phyloP scores from a whole-genome alignment of 805 yeast genomes.

The Monosporozyma aquatica region DNA sequence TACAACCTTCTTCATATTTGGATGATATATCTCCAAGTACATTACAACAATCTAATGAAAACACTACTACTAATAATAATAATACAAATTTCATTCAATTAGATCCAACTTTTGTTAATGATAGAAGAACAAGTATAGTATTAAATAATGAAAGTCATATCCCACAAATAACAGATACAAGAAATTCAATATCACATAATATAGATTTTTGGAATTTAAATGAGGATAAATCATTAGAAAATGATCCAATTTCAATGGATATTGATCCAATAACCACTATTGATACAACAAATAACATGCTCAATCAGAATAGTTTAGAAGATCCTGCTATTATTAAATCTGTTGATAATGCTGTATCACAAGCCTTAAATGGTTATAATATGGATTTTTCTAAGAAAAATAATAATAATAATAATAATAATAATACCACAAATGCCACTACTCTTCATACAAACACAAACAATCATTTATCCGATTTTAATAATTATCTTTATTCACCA shows the following conservation, averaged over 20 bases:
- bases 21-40: too few relatives aligned
- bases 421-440: background rate
- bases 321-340: background rate
- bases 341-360: slow-evolving; percentile 19
- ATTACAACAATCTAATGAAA: too few relatives aligned
- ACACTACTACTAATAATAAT: too few relatives aligned
- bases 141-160: slow-evolving; percentile 9
- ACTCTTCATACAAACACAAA: background rate
- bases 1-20: background rate
- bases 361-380: slow-evolving; percentile 21
- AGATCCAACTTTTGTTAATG: background rate
- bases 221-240: slow-evolving; percentile 1
- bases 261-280: slow-evolving; percentile 1
- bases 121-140: slow-evolving; percentile 12
- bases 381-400: slow-evolving; percentile 14
- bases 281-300: background rate
- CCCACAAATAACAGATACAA: slow-evolving; percentile 11
- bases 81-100: too few relatives aligned
- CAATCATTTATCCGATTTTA: background rate
- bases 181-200: slow-evolving; percentile 25
- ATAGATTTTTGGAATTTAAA: slow-evolving; percentile 25
- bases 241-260: background rate
- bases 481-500: slow-evolving; percentile 5
- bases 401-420: slow-evolving; percentile 4
- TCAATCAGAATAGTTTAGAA: background rate